Evolutionary conservation across 768 basidiomycete genomes (phyloP).

Genomic region (Pisolithus marmoratus): DNA sequence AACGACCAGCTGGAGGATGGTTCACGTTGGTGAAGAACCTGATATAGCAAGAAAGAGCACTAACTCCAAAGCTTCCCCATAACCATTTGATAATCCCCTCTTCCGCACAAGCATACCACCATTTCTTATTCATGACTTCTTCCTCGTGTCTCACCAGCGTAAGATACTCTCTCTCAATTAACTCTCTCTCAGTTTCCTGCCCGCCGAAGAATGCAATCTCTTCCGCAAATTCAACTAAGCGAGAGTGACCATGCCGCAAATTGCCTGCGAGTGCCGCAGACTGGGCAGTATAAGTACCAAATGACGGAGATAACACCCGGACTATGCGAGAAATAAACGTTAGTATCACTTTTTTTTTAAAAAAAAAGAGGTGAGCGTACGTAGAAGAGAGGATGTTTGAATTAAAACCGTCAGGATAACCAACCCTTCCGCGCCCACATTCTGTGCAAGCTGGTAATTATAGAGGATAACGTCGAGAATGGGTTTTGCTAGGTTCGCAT

Average conservation of each 20-base stretch:
- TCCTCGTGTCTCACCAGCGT: slow-evolving; percentile 82
- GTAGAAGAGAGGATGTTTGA: slow-evolving; percentile 73
- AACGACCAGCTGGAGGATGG: slow-evolving; percentile 54
- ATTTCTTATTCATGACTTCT: slow-evolving; percentile 67
- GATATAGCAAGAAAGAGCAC: slow-evolving; percentile 21
- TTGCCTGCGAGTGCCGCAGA: slow-evolving; percentile 87
- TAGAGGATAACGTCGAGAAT: slow-evolving; percentile 89
- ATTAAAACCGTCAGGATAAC: slow-evolving; percentile 78
- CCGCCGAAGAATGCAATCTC: slow-evolving; percentile 88
- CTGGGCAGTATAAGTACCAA: slow-evolving; percentile 84
- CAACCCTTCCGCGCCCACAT: slow-evolving; percentile 91
- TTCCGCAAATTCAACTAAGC: slow-evolving; percentile 83
- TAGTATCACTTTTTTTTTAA: slow-evolving; percentile 2
- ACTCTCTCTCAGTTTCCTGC: slow-evolving; percentile 84
- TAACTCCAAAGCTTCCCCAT: slow-evolving; percentile 91
- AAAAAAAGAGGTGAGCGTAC: slow-evolving; percentile 42
- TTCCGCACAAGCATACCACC: slow-evolving; percentile 90
- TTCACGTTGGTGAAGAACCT: slow-evolving; percentile 5
- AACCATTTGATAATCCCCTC: slow-evolving; percentile 96
- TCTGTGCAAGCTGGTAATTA: slow-evolving; percentile 91
- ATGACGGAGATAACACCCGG: slow-evolving; percentile 82
- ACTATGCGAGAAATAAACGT: slow-evolving; percentile 42
- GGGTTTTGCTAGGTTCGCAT: slow-evolving; percentile 92
- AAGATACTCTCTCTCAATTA: slow-evolving; percentile 86
- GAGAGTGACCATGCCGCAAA: slow-evolving; percentile 86